Evolutionary conservation across 129 eudicot species (phyloP).

Genomic region (Daucus carota): DNA sequence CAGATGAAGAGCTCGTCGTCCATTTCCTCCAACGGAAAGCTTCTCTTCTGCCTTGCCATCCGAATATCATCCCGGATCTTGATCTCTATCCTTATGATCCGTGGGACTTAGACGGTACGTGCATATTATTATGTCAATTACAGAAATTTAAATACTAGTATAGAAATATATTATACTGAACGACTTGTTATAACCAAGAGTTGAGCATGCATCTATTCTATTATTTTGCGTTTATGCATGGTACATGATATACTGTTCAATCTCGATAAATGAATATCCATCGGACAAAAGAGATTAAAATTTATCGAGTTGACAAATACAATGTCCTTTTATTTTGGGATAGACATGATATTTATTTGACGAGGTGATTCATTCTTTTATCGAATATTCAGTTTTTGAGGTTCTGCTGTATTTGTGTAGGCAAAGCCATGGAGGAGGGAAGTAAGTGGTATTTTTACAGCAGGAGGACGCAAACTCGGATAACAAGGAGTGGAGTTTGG

Average conservation of each 20-base stretch:
- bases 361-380: too few relatives aligned
- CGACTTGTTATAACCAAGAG: neutral
- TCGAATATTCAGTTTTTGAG: too few relatives aligned
- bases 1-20: conserved; percentile 87
- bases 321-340: too few relatives aligned
- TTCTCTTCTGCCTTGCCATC: conserved; percentile 72
- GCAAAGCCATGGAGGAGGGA: conserved; percentile 81
- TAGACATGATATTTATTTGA: too few relatives aligned
- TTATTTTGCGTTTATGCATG: too few relatives aligned
- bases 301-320: too few relatives aligned
- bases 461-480: conserved; percentile 54
- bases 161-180: too few relatives aligned
- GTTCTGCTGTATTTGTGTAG: conserved; percentile 16
- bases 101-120: conserved; percentile 81
- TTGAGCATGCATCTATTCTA: neutral
- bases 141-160: too few relatives aligned
- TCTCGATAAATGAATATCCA: too few relatives aligned
- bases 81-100: conserved; percentile 85
- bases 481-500: conserved; percentile 72
- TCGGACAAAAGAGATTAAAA: too few relatives aligned
- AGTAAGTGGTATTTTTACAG: conserved; percentile 85
- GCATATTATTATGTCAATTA: neutral
- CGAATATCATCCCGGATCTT: conserved; percentile 86
- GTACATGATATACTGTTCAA: too few relatives aligned
- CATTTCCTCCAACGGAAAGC: conserved; percentile 90